These are phyloP conservation scores for Trichoderma polysporum DNA, from an alignment of 2,329 filamentous ascomycete genomes.

Conservation along the genomic window DNA sequence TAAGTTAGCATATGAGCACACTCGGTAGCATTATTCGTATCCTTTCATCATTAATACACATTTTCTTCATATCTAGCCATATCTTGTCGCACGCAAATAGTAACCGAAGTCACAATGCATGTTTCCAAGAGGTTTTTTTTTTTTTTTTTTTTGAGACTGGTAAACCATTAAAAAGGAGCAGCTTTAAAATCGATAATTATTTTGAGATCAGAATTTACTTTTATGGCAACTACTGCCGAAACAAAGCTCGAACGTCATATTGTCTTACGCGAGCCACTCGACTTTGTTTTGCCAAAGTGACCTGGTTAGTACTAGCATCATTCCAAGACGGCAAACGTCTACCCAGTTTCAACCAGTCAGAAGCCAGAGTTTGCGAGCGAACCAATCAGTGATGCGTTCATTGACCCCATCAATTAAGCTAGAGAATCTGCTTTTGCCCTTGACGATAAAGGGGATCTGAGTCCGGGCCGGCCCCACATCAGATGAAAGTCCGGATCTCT, in stretches of 20 bases:
- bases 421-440: neutral
- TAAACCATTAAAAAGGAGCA: too few species aligned
- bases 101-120: too few species aligned
- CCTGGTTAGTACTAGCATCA: neutral
- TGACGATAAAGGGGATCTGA: neutral
- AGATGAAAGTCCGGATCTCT: neutral
- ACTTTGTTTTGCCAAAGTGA: too few species aligned
- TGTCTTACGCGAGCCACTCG: too few species aligned
- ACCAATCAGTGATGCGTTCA: neutral
- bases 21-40: neutral
- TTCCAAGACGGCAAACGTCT: neutral
- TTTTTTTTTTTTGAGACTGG: too few species aligned
- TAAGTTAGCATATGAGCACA: neutral
- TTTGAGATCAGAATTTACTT: neutral
- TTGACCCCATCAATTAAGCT: neutral
- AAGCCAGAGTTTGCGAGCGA: neutral
- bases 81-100: neutral
- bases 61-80: neutral
- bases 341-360: neutral
- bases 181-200: too few species aligned
- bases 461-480: constrained; percentile 4
- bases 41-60: neutral
- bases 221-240: too few species aligned
- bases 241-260: too few species aligned
- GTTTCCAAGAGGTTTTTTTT: too few species aligned